Percentiles rank a stretch among this genome's conserved stretches.
Conservation (phyloP, 768 basidiomycete genomes). For the Lactarius hatsudake region DNA sequence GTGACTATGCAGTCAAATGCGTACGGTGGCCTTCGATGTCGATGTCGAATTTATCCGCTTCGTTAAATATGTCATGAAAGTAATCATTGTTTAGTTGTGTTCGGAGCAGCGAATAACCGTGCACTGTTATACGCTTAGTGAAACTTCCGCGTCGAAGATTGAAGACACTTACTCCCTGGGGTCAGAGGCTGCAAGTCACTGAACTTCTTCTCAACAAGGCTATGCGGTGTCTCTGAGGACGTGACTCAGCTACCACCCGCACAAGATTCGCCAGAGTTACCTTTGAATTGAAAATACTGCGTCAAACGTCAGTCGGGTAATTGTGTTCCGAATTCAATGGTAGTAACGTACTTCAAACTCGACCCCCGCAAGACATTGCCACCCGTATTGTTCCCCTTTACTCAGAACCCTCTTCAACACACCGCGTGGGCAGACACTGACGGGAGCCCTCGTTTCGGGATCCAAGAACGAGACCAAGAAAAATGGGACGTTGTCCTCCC, state of each 20-base stretch:
- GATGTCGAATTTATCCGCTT: constrained; percentile 67
- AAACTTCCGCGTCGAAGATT: neutral
- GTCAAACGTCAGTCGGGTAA: neutral
- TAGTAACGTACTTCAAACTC: constrained; percentile 77
- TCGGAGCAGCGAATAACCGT: constrained; percentile 91
- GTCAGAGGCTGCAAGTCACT: constrained; percentile 74
- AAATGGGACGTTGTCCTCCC: constrained; percentile 90
- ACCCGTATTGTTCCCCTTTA: constrained; percentile 46
- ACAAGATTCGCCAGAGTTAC: constrained; percentile 35
- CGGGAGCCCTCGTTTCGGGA: constrained; percentile 74
- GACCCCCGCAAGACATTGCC: constrained; percentile 76
- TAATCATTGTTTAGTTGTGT: constrained; percentile 88
- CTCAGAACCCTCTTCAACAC: constrained; percentile 60
- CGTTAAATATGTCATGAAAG: constrained; percentile 86
- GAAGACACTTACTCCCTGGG: constrained; percentile 75
- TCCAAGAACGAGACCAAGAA: constrained; percentile 91
- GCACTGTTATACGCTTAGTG: constrained; percentile 55
- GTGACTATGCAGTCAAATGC: neutral
- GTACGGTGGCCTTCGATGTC: constrained; percentile 84
- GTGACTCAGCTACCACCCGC: constrained; percentile 1
- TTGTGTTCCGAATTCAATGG: neutral
- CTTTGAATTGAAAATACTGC: constrained; percentile 90
- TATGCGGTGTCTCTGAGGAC: constrained; percentile 71
- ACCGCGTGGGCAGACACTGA: constrained; percentile 86
- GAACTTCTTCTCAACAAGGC: constrained; percentile 76